Conservation (phyloP, 148 eudicot genomes). For the Amaranthus hypochondriacus region DNA sequence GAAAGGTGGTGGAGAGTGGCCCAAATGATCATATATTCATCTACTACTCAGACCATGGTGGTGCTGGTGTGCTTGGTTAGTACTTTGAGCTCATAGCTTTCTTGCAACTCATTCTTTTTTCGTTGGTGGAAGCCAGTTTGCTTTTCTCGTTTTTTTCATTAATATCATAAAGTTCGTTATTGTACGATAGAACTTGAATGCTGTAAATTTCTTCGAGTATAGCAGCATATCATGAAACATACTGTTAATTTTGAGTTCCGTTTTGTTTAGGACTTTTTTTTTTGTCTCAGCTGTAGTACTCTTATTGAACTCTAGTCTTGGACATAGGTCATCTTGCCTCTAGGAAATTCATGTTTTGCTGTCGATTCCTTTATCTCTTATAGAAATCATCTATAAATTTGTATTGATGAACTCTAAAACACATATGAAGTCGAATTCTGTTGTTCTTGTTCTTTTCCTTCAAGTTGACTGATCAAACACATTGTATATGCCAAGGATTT, state of each 20-base stretch:
- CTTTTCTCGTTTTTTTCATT: neutral
- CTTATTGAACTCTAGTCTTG: neutral
- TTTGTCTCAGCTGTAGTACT: neutral
- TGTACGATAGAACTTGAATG: neutral
- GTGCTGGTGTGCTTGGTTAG: constrained; percentile 47
- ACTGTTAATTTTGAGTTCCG: neutral
- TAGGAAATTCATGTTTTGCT: neutral
- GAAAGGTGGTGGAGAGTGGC: constrained; percentile 44
- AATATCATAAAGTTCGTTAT: neutral
- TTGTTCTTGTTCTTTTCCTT: neutral
- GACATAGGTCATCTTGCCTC: neutral
- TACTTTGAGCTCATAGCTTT: neutral
- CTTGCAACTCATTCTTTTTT: neutral
- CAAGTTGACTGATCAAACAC: neutral
- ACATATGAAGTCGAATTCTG: neutral
- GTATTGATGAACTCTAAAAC: neutral
- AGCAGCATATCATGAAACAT: neutral
- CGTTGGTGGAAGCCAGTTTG: neutral
- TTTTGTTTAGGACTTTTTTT: neutral
- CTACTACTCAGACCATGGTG: constrained; percentile 43
- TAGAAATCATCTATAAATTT: neutral
- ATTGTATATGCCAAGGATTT: neutral
- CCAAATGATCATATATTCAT: constrained; percentile 42
- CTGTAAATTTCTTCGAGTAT: neutral
- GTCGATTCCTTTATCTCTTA: neutral